A percentile compares a stretch with the other conserved stretches of the same genome.
Conservation (phyloP, 495 filamentous ascomycete genomes). For the Articulospora tetracladia region DNA sequence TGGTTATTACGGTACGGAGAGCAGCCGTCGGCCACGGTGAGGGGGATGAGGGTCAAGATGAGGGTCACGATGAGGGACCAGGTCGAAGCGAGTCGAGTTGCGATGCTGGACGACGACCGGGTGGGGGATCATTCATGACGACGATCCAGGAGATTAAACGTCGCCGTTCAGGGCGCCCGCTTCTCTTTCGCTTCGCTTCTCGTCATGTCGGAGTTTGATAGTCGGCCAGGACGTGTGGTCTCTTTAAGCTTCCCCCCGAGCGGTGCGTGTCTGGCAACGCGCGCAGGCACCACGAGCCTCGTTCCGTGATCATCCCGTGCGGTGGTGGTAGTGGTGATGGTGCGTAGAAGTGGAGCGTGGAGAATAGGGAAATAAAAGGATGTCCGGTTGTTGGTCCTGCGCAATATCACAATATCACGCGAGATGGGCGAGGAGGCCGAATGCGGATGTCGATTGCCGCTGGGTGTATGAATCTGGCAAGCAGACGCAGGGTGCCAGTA, state of each 20-base stretch:
- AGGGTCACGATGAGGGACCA: not conserved
- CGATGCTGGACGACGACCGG: no score
- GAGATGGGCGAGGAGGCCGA: not conserved
- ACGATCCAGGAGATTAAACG: not conserved
- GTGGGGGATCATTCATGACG: not conserved
- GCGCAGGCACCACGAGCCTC: not conserved
- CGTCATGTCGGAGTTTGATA: conserved; percentile 1
- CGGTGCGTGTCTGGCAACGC: not conserved
- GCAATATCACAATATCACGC: not conserved
- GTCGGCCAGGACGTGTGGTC: not conserved
- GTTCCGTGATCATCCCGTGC: not conserved
- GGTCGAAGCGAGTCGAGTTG: no score
- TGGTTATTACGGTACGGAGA: not conserved
- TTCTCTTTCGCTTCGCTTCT: not conserved
- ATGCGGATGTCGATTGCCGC: not conserved
- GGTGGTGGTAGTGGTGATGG: no score
- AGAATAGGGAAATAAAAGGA: conserved; percentile 1
- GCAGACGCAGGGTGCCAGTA: not conserved
- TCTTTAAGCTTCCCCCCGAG: not conserved
- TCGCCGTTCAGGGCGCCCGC: not conserved
- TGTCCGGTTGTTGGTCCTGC: not conserved
- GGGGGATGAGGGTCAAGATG: not conserved
- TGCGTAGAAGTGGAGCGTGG: not conserved
- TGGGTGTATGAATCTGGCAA: not conserved
- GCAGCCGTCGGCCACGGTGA: not conserved